These are phyloP conservation scores for Talaromyces atroroseus DNA, from an alignment of 2,329 filamentous ascomycete species.

Conservation along the genomic window DNA sequence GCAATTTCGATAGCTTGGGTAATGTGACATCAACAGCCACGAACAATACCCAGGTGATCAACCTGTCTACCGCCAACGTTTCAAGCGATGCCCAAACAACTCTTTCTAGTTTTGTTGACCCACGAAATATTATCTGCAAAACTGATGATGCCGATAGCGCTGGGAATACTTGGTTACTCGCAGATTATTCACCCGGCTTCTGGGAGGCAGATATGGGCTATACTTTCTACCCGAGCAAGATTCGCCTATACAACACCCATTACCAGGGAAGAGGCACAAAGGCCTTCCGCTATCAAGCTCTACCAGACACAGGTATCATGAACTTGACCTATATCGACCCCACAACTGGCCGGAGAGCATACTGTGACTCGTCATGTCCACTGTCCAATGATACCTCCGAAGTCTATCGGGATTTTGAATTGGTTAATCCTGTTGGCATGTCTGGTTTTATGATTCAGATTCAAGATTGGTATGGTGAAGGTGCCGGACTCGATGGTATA, in stretches of 20 bases:
- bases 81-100: slow-evolving; percentile 58
- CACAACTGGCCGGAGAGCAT: slow-evolving; percentile 57
- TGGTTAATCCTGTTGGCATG: slow-evolving; percentile 86
- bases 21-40: slow-evolving; percentile 47
- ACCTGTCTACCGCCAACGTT: slow-evolving; percentile 73
- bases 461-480: slow-evolving; percentile 77
- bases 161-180: slow-evolving; percentile 78
- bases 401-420: slow-evolving; percentile 80
- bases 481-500: slow-evolving; percentile 79
- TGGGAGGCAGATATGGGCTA: slow-evolving; percentile 82
- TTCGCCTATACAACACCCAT: slow-evolving; percentile 84
- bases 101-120: slow-evolving; percentile 64
- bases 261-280: slow-evolving; percentile 79
- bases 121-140: slow-evolving; percentile 78
- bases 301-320: slow-evolving; percentile 88
- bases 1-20: slow-evolving; percentile 79
- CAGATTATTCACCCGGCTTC: slow-evolving; percentile 67
- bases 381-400: slow-evolving; percentile 64
- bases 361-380: slow-evolving; percentile 80
- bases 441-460: slow-evolving; percentile 79
- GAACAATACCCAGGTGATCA: slow-evolving; percentile 70
- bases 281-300: slow-evolving; percentile 77
- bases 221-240: slow-evolving; percentile 77
- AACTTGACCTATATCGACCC: slow-evolving; percentile 89
- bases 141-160: slow-evolving; percentile 58